A percentile compares a stretch with the other conserved stretches of the same genome.
These are phyloP conservation scores for Alternaria sp. DNA, from an alignment of 2,329 filamentous ascomycete species.

Conservation along the genomic window DNA sequence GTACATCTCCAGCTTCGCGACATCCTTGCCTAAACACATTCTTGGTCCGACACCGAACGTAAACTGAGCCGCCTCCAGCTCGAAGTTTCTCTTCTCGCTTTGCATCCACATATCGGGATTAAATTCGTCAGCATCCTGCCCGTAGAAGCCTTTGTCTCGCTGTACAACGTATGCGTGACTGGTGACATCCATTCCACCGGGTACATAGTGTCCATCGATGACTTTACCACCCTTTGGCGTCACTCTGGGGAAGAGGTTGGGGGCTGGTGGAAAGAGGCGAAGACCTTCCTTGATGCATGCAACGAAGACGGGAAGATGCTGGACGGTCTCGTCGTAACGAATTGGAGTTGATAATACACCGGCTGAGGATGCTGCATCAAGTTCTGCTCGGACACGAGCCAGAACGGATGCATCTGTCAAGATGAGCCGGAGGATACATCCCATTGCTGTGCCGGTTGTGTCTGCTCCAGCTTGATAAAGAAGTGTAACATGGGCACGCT, in stretches of 20 bases:
- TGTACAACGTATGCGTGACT: conserved; percentile 60
- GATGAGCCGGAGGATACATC: conserved; percentile 45
- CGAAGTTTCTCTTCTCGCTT: conserved; percentile 33
- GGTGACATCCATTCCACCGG: conserved; percentile 57
- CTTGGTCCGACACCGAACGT: conserved; percentile 42
- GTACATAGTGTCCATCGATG: conserved; percentile 53
- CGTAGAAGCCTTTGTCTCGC: conserved; percentile 55
- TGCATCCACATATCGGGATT: conserved; percentile 55
- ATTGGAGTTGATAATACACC: conserved; percentile 36
- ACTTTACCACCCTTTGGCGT: conserved; percentile 43
- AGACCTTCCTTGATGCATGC: conserved; percentile 62
- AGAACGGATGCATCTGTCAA: conserved; percentile 26
- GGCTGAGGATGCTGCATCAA: conserved; percentile 32
- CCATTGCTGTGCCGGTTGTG: conserved; percentile 49
- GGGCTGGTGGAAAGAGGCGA: conserved; percentile 61
- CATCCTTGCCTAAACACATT: conserved; percentile 45
- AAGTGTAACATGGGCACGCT: conserved; percentile 50
- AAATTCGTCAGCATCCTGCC: conserved; percentile 53
- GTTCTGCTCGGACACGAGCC: conserved; percentile 33
- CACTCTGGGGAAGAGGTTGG: conserved; percentile 61
- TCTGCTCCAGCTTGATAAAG: conserved; percentile 53
- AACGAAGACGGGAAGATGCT: conserved; percentile 57
- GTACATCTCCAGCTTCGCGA: conserved; percentile 43
- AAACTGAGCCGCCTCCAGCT: conserved; percentile 44
- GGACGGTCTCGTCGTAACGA: conserved; percentile 43